Evolutionary conservation across 208 protist species (phyloP), one percentile per base, ranked within the genome.

Genomic region (Acanthamoeba polyphaga): DNA sequence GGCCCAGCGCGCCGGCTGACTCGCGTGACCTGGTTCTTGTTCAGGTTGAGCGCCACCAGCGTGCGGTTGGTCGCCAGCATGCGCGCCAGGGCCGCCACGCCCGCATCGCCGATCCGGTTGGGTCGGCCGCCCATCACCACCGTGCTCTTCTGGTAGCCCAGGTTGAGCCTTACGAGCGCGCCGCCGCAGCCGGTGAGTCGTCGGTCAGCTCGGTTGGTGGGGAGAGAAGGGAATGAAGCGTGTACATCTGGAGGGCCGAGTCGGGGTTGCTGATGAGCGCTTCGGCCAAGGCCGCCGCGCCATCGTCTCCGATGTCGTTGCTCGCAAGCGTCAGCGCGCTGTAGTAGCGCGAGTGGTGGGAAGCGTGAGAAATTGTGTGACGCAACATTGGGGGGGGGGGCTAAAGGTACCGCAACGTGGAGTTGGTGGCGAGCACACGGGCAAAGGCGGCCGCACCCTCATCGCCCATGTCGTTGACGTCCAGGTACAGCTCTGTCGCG

Each of bases 301-400:
- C 87, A 8, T 92, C 60, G 34, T 92, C 87, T 24, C 87, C 87
- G 62, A 92, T 92, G 62, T 76, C 60, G 60, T 92, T 92, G 60
- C 60, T 74, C 34, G 43, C 64, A 34, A 92, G 87, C 5, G 87
- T 92, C 27, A 92, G 43, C 53, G 24, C 87, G 4, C 53, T 68
- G 3, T 24, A 88, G 51, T 5, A 32, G 3, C 9, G 46, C 5
- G 13, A 27, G 70, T 82, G 24, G 22, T 72, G 24, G 64, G 9
- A 1, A 22, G 24, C 0, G 10, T 27, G 64, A 72, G 64, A 22
- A 27, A 29, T 72, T 5, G 8, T 12, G 13, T 10, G 53, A 12
- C 17, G 53, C 53, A 22, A 29, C 2, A n/a, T 13, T 6, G 24
- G 60, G 29, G 60, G 0, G 15, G 60, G 22, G 22, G 60, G 24